Evolutionary conservation across 345 rosid species (phyloP), one percentile per base, ranked within the genome.

Genomic region (Citrus maxima): DNA sequence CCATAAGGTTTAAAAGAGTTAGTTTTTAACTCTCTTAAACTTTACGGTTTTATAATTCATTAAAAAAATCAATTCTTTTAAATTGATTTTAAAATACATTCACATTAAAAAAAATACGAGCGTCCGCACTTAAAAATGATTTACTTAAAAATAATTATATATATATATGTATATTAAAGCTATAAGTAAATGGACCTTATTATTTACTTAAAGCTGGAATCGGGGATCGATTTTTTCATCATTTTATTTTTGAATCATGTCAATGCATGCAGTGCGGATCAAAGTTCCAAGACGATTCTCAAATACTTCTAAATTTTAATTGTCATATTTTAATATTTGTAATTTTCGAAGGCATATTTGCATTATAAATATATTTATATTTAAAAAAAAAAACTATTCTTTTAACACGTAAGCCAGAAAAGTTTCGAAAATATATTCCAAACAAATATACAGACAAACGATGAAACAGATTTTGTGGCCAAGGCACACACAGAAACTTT

Each of bases 331-430:
- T 46, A 46, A 3, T 13, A 46, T 13, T 46, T 46, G 16, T 42
- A 42, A 42, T 42, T 42, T 42, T 42, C 16, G 40, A 42, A 42
- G 4, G 51, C 51, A 42, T 42, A 42, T 42, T 42, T 42, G 51
- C 51, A 42, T 10, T 42, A 12, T 42, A 10, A 10, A 12, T 42
- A 42, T 42, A 42, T 42, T 12, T 42, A 38, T 38, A 38, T 7
- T 38, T 38, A 8, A 46, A 46, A 46, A 46, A 46, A 42, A 42
- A 46, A 46, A 12, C 5, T 3, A 58, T 22, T 73, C 27, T 60
- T 35, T 24, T 12, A 60, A 66, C 82, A 85, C 77, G 86, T 72
- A 64, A 76, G 80, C 78, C 3, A 2, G 61, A 69, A 82, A 78
- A 69, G 77, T n/a, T 32, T 77, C 80, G 40, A 77, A 75, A 59